A percentile compares a stretch with the other conserved stretches of the same genome.
These are phyloP conservation scores for Trichosporon faecale DNA, from an alignment of 1,284 basidiomycete genomes.

Conservation along the genomic window DNA sequence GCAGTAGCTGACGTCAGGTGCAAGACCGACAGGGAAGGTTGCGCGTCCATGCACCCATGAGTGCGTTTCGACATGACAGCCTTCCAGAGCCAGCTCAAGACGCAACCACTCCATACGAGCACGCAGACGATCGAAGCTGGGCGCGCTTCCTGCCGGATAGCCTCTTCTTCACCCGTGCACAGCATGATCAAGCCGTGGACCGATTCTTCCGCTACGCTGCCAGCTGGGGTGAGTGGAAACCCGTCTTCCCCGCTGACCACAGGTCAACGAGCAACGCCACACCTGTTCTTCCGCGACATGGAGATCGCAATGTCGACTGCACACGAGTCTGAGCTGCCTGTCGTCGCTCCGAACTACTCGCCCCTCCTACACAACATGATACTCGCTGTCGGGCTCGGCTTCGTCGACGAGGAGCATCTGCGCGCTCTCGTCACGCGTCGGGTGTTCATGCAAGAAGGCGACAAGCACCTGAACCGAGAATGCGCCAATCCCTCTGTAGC, in stretches of 20 bases:
- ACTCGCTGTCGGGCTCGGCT: conserved; percentile 61
- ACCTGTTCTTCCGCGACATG: conserved; percentile 29
- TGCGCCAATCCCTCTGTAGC: conserved; percentile 60
- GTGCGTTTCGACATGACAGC: conserved; percentile 18
- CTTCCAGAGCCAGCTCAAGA: conserved; percentile 6
- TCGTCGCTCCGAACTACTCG: conserved; percentile 60
- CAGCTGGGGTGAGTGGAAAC: conserved; percentile 24
- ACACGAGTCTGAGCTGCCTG: conserved; percentile 42
- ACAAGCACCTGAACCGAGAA: conserved; percentile 60
- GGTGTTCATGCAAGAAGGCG: conserved; percentile 59
- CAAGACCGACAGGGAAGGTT: conserved; percentile 23
- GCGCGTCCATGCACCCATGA: conserved; percentile 23
- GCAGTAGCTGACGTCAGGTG: conserved; percentile 18
- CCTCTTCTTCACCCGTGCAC: conserved; percentile 23
- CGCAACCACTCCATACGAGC: conserved; percentile 11
- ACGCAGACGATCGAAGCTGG: conserved; percentile 2
- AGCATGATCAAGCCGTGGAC: conserved; percentile 32
- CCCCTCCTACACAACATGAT: conserved; percentile 68
- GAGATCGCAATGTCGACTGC: conserved; percentile 25
- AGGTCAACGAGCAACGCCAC: conserved; percentile 20
- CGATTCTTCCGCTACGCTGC: conserved; percentile 38
- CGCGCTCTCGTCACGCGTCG: conserved; percentile 55
- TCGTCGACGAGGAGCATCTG: conserved; percentile 59
- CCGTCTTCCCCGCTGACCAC: not conserved
- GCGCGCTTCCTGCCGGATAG: conserved; percentile 18